A percentile compares a stretch with the other conserved stretches of the same genome.
These are phyloP conservation scores for Nephelium lappaceum DNA, from an alignment of 345 rosid genomes.

Conservation along the genomic window DNA sequence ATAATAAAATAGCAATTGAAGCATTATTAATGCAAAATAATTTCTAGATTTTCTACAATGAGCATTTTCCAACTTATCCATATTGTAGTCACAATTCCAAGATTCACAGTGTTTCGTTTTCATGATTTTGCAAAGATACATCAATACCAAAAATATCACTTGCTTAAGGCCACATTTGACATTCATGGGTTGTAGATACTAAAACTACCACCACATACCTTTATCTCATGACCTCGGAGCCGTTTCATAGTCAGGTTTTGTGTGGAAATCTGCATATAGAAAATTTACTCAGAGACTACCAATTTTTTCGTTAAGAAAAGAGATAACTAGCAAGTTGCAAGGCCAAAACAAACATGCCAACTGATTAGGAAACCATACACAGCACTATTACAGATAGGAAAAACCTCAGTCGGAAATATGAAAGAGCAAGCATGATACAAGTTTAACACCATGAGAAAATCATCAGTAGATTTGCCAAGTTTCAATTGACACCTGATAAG, in stretches of 20 bases:
- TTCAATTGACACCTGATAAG: not conserved
- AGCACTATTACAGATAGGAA: not conserved
- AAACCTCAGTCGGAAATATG: not conserved
- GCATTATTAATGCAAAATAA: too few relatives aligned
- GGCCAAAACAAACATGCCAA: conserved; percentile 6
- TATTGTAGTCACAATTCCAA: not conserved
- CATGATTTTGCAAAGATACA: not conserved
- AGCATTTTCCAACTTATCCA: not conserved
- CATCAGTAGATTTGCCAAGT: not conserved
- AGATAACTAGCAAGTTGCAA: conserved; percentile 15
- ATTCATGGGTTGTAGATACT: not conserved
- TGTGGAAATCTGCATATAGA: conserved; percentile 61
- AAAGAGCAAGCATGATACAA: not conserved
- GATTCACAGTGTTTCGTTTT: not conserved
- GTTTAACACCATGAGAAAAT: not conserved
- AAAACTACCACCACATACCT: conserved; percentile 45
- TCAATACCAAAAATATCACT: conserved; percentile 2
- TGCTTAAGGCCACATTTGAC: not conserved
- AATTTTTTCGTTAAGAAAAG: not conserved
- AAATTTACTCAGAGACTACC: conserved; percentile 30
- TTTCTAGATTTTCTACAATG: not conserved
- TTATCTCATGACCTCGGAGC: conserved; percentile 83
- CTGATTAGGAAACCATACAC: not conserved
- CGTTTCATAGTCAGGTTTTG: conserved; percentile 91
- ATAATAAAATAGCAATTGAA: too few relatives aligned